Base-by-base conservation (phyloP, 768 basidiomycete genomes). In the Dioszegia aurantiaca region DNA sequence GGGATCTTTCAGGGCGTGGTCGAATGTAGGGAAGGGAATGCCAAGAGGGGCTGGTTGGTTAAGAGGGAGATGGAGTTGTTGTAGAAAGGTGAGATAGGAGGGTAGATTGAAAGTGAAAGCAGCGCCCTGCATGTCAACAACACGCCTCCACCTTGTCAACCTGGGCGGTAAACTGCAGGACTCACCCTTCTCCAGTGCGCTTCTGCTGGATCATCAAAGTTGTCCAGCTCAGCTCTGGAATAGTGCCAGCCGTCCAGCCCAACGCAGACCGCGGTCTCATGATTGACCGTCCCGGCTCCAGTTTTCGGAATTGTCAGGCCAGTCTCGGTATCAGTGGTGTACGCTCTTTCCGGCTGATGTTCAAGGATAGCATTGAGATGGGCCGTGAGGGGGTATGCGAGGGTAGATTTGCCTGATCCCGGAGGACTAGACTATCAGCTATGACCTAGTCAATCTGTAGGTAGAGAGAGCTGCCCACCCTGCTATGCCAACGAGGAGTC, bases 241-340 rank as follows among this genome's bases (percentile, higher is more conserved):
- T 87, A 81, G 74, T 98, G 93, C 90, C 91, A 98, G 11, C 94
- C 93, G 71, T 97, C 93, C 37, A 91, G 80, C 6, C 87, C 84
- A 10, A 95, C 83, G 41, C 90, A 82, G 30, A 87, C 80, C 4
- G 85, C 88, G 16, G 74, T 27, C 62, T 72, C 62, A 3, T 28
- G 42, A 30, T 26, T 28, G 42, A 30, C 27, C 46, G 6, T 37
- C 45, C n/a, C 21, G 30, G 24, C 28, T 14, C 27, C 46, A 47
- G 26, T 5, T 39, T 24, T 9, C 12, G 43, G 33, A 44, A 23
- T 31, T 2, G 53, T 62, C 0, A 71, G 17, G 14, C 8, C 60
- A 26, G 59, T 56, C 24, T 42, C 27, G 10, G 5, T 12, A 24
- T 68, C 56, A 11, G 67, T 33, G 5, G 53, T n/a, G 1, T 33